Percentiles rank a stretch among this genome's conserved stretches.
phyloP scores from a whole-genome alignment of 495 filamentous ascomycete species.

The Pseudevernia furfuracea region DNA sequence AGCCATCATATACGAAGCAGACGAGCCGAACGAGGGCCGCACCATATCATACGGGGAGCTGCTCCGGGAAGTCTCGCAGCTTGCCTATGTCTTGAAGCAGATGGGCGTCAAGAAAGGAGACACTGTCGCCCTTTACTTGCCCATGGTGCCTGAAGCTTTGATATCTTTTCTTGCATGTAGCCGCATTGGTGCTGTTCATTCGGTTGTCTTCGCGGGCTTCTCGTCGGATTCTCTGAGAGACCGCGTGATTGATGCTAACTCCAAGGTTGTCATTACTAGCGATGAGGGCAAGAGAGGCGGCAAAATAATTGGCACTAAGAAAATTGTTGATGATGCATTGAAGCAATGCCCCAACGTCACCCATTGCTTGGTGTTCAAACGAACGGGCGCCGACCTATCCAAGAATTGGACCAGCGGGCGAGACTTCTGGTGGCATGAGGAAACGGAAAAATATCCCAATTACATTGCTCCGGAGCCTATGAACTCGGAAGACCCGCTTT shows the following conservation, averaged over 20 bases:
- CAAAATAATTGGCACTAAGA: constrained; percentile 97
- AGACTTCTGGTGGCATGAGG: constrained; percentile 97
- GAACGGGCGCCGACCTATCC: constrained; percentile 87
- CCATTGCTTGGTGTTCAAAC: constrained; percentile 84
- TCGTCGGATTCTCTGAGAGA: constrained; percentile 94
- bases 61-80: constrained; percentile 80
- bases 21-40: constrained; percentile 81
- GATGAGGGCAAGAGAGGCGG: constrained; percentile 98
- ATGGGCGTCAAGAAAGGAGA: constrained; percentile 98
- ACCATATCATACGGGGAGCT: constrained; percentile 91
- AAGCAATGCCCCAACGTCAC: constrained; percentile 92
- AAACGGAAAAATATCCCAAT: constrained; percentile 87
- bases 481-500: constrained; percentile 90
- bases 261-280: constrained; percentile 88
- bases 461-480: constrained; percentile 84
- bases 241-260: constrained; percentile 83
- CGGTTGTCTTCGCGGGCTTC: constrained; percentile 97
- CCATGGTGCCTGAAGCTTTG: constrained; percentile 96
- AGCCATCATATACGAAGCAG: constrained; percentile 98
- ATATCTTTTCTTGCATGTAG: constrained; percentile 85
- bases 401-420: constrained; percentile 66
- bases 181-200: constrained; percentile 94
- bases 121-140: constrained; percentile 93
- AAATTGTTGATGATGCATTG: constrained; percentile 96
- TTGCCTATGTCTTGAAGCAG: constrained; percentile 78